phyloP scores from a whole-genome alignment of 169 alveolate species.

The Babesia caballi region DNA sequence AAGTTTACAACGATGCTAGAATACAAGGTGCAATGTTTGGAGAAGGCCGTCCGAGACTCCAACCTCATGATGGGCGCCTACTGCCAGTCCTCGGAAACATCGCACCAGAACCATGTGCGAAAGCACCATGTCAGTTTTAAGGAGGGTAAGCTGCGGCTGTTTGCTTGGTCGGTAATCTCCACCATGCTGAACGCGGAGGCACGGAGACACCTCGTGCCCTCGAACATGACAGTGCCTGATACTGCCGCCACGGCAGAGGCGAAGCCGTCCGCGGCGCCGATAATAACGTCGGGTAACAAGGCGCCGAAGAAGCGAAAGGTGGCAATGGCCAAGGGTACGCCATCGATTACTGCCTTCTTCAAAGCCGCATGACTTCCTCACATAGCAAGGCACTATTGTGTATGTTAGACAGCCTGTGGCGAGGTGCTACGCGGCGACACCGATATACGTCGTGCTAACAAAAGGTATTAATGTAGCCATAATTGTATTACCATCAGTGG shows the following conservation, averaged over 20 bases:
- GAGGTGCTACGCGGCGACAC: no score
- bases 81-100: background rate
- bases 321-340: background rate
- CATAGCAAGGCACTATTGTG: no score
- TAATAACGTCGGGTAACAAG: background rate
- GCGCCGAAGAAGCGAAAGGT: constrained; percentile 15
- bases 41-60: background rate
- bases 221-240: background rate
- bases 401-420: no score
- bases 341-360: background rate
- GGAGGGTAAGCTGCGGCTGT: constrained; percentile 14
- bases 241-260: background rate
- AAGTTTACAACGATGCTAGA: constrained; percentile 32
- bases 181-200: constrained; percentile 16
- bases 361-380: background rate
- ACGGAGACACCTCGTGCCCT: background rate
- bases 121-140: constrained; percentile 5
- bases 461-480: no score
- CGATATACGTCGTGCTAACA: no score
- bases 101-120: background rate
- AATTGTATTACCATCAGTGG: no score
- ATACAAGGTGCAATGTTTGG: constrained; percentile 39
- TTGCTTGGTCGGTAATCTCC: constrained; percentile 42
- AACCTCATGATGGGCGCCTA: constrained; percentile 36
- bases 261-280: background rate